These are phyloP conservation scores for rapeseed (Brassica napus) DNA, from an alignment of 345 rosid genomes.

Conservation along the genomic window Da-Ae NC_063448.1:2767501-2768000, in stretches of 20 bases:
- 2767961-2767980: slow-evolving; percentile 32
- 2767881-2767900: slow-evolving; percentile 10
- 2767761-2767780: slow-evolving; percentile 70
- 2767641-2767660: slow-evolving; percentile 45
- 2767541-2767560: slow-evolving; percentile 73
- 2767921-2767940: slow-evolving; percentile 18
- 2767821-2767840: slow-evolving; percentile 32
- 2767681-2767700: slow-evolving; percentile 48
- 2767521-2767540: slow-evolving; percentile 54
- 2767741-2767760: slow-evolving; percentile 55
- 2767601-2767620: slow-evolving; percentile 61
- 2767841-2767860: slow-evolving; percentile 36
- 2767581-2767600: slow-evolving; percentile 39
- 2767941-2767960: slow-evolving; percentile 23
- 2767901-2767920: slow-evolving; percentile 29
- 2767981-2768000: neutral
- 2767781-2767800: slow-evolving; percentile 45
- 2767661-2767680: slow-evolving; percentile 47
- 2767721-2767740: slow-evolving; percentile 58
- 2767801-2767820: slow-evolving; percentile 43
- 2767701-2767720: slow-evolving; percentile 33
- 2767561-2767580: slow-evolving; percentile 58
- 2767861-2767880: slow-evolving; percentile 27
- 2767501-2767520: slow-evolving; percentile 56
- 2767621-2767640: slow-evolving; percentile 52